These are phyloP conservation scores for Orbilia blumenaviensis DNA, from an alignment of 2,329 filamentous ascomycete genomes.

Conservation along the genomic window DNA sequence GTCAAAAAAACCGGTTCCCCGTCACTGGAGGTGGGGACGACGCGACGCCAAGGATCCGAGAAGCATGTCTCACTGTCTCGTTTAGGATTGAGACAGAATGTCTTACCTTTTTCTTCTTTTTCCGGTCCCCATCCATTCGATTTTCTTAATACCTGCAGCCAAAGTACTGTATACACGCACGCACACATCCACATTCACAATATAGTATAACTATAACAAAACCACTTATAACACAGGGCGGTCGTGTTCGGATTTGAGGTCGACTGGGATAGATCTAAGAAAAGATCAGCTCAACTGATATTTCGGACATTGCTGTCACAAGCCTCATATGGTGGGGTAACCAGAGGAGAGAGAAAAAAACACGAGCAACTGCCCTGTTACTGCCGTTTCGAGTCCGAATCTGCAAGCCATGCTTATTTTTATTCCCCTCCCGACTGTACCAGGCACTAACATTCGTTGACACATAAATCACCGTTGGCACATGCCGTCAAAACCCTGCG, in stretches of 20 bases:
- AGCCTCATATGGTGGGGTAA: conserved; percentile 23
- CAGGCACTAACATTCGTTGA: conserved; percentile 19
- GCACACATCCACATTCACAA: no score
- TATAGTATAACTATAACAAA: not conserved
- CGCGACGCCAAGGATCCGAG: conserved; percentile 30
- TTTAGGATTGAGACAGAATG: conserved; percentile 49
- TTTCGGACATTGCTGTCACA: not conserved
- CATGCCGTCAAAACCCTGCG: conserved; percentile 1
- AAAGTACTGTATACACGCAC: no score
- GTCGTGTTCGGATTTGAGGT: conserved; percentile 21
- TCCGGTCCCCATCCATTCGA: conserved; percentile 2
- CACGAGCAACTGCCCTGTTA: not conserved
- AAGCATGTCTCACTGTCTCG: conserved; percentile 45
- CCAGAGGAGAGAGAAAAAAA: not conserved
- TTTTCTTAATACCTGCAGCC: no score
- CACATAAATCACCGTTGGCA: conserved; percentile 34
- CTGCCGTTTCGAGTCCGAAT: conserved; percentile 2
- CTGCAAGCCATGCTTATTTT: conserved; percentile 51
- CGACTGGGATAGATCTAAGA: conserved; percentile 31
- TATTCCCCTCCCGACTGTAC: not conserved
- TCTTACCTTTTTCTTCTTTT: conserved; percentile 34
- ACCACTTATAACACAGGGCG: not conserved
- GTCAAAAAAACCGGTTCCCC: conserved; percentile 15
- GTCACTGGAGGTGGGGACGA: not conserved
- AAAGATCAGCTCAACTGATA: conserved; percentile 24